Evolutionary conservation across 139 green algal genomes (phyloP), one percentile per base, ranked within the genome.

Genomic region (Micractinium conductrix): DNA sequence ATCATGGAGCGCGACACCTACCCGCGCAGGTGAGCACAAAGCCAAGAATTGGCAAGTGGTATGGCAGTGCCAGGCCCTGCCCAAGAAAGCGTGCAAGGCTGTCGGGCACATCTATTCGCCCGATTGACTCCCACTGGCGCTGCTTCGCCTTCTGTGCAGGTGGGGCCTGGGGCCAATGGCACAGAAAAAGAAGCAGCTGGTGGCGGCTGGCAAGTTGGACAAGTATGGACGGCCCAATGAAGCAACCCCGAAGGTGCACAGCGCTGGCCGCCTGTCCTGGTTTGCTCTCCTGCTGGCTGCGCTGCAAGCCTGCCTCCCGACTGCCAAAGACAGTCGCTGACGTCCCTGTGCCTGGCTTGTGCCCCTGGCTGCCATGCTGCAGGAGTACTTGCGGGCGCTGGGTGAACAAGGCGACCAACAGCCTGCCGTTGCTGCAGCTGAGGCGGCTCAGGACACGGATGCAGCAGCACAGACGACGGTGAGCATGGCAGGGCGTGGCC

Each of bases 1-100:
- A 97, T 99, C 78, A 99, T 99, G 96, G 97, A 99, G 91, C 88
- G 97, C 8, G 97, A 99, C 90, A 99, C 97, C n/a, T 99, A 99
- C 92, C 97, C 97, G 16, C 89, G 97, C 28, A 88, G 94, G 80
- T 97, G 90, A 80, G 91, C 35, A 16, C 5, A n/a, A n/a, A n/a
- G n/a, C n/a, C n/a, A n/a, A n/a, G n/a, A n/a, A n/a, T n/a, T n/a
- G n/a, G n/a, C n/a, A n/a, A n/a, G n/a, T n/a, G n/a, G n/a, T n/a
- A n/a, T n/a, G n/a, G n/a, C n/a, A n/a, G n/a, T n/a, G n/a, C n/a
- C n/a, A n/a, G n/a, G n/a, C n/a, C n/a, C n/a, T n/a, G n/a, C n/a
- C n/a, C n/a, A n/a, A n/a, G n/a, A n/a, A n/a, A n/a, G n/a, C n/a
- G n/a, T n/a, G n/a, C n/a, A n/a, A n/a, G n/a, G n/a, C n/a, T n/a